Base-by-base conservation (phyloP, 306 rosid genomes). In the Pueraria montana region DNA sequence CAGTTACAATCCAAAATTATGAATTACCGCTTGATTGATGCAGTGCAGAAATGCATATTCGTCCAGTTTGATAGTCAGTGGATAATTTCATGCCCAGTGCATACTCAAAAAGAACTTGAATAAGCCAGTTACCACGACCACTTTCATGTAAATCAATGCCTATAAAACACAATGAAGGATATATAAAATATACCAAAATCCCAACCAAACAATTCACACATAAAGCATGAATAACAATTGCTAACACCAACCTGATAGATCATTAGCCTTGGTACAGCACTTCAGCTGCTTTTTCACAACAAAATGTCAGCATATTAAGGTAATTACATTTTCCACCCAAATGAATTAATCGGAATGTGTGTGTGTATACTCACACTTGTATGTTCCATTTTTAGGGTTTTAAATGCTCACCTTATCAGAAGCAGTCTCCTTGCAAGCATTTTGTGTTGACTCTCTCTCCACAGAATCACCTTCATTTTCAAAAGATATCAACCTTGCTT, bases 11-110 rank as follows among this genome's bases (percentile, higher is more conserved):
- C 55, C 64, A 79, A 86, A 80, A 73, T 55, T 21, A 62, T 32
- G 74, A 84, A 76, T 89, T 95, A 96, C 99, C 99, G 36, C 96
- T 94, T 80, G 98, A 87, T 81, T 88, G 88, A 71, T 96, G 99
- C 67, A 86, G 30, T 21, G 92, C 96, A 34, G 91, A 88, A 76
- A 92, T 76, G 84, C 91, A 87, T 36, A 82, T 55, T 79, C 80
- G 87, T 81, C 92, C 95, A 79, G 81, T 84, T 84, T 82, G 90
- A 88, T 67, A 3, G 74, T 82, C 74, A 42, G 87, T 32, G 6
- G 95, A 92, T 86, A 96, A 80, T 82, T 96, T 92, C 97, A 96
- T 88, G 71, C 92, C 98, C 88, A 89, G 77, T 83, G 91, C 76
- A 70, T 83, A 81, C 90, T 92, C 99, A 76, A 88, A 76, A 75